These are phyloP conservation scores for Guillardia theta DNA, from an alignment of 78 protist genomes.

Conservation along the genomic window DNA sequence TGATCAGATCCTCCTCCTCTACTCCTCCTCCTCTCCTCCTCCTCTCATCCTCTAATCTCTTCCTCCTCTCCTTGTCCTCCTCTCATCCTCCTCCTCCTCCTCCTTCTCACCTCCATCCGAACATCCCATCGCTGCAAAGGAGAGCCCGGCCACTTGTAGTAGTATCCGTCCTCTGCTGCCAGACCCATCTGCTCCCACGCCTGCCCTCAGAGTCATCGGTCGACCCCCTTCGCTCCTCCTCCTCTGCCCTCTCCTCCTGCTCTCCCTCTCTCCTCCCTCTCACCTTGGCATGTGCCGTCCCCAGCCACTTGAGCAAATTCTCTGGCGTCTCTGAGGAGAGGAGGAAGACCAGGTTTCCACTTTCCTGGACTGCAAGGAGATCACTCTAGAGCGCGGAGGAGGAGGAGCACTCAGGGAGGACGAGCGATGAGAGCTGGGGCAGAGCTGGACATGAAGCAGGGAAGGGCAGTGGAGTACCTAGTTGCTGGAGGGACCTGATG, in stretches of 20 bases:
- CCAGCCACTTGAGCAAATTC: background rate
- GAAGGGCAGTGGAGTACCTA: too few relatives aligned
- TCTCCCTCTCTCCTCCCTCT: too few relatives aligned
- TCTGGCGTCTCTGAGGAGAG: background rate
- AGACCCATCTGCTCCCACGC: background rate
- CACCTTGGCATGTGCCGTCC: too few relatives aligned
- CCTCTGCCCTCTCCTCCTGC: background rate
- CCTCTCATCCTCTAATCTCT: too few relatives aligned
- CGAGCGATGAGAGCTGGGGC: background rate
- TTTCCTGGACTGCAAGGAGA: too few relatives aligned
- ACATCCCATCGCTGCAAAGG: background rate
- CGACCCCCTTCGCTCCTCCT: background rate
- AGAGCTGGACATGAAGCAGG: background rate
- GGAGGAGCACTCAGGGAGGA: background rate
- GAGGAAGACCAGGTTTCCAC: slow-evolving; percentile 1
- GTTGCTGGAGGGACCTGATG: background rate
- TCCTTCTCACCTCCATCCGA: background rate
- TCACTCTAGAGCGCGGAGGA: too few relatives aligned
- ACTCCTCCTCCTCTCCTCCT: too few relatives aligned
- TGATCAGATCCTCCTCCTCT: too few relatives aligned
- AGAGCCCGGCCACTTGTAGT: background rate
- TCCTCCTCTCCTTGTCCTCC: too few relatives aligned
- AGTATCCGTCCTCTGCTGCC: slow-evolving; percentile 8
- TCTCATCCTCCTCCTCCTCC: too few relatives aligned
- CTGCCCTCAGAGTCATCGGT: background rate